phyloP scores from a whole-genome alignment of 805 yeast species.

The Cyberlindnera maclurae region DNA sequence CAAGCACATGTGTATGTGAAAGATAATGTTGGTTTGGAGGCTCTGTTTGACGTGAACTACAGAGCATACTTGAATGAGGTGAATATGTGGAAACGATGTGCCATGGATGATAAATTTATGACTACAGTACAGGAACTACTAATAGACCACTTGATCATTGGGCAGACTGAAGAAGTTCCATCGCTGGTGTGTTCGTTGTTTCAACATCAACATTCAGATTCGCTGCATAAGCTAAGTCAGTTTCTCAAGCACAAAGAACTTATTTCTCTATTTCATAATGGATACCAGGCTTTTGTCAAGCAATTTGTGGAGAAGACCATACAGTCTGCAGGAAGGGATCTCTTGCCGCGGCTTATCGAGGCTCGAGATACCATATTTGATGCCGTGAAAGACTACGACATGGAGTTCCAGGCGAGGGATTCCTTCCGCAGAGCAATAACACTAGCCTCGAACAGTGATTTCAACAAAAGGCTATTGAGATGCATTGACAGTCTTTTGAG shows the following conservation, averaged over 20 bases:
- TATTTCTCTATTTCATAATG: background rate
- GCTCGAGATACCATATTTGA: no score
- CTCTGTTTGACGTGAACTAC: constrained; percentile 4
- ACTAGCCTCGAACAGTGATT: background rate
- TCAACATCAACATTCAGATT: constrained; percentile 2
- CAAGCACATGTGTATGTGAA: constrained; percentile 4
- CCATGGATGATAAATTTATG: background rate
- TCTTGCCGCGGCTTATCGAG: background rate
- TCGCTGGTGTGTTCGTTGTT: constrained; percentile 11
- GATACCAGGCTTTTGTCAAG: constrained; percentile 5
- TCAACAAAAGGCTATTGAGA: background rate
- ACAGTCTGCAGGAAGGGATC: background rate
- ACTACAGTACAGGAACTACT: background rate
- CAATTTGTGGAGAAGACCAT: background rate
- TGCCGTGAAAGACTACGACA: background rate
- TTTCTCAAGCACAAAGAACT: constrained; percentile 1
- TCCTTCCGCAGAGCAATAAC: constrained; percentile 14
- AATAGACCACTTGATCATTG: constrained; percentile 3
- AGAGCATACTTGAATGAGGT: constrained; percentile 7
- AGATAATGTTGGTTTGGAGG: background rate
- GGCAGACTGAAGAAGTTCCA: constrained; percentile 4
- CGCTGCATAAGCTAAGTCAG: constrained; percentile 3
- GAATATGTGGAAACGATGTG: constrained; percentile 10
- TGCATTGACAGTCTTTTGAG: constrained; percentile 19
- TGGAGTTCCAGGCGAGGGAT: constrained; percentile 18